Percentiles rank a stretch among this genome's conserved stretches.
phyloP scores from a whole-genome alignment of 306 rosid genomes.

The Castanea crenata region DNA sequence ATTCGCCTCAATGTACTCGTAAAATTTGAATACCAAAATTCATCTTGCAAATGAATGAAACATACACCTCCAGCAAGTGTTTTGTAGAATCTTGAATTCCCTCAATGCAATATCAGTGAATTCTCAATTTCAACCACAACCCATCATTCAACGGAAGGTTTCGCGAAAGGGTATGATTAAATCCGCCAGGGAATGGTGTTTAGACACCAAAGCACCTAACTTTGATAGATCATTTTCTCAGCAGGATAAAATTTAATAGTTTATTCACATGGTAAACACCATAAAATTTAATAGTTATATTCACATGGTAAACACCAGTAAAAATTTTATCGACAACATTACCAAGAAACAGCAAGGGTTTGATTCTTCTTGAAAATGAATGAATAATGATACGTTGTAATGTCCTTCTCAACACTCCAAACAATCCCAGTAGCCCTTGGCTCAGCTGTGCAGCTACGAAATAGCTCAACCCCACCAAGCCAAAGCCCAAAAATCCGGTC shows the following conservation, averaged over 20 bases:
- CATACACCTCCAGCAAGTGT: constrained; percentile 74
- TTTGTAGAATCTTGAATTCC: constrained; percentile 62
- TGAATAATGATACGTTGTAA: constrained; percentile 60
- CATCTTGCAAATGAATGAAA: constrained; percentile 90
- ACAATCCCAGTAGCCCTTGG: constrained; percentile 68
- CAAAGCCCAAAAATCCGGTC: constrained; percentile 89
- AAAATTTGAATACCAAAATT: constrained; percentile 69
- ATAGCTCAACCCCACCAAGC: constrained; percentile 86
- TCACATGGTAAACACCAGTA: constrained; percentile 82
- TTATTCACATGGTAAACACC: background rate
- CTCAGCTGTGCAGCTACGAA: constrained; percentile 87
- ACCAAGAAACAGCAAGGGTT: constrained; percentile 71
- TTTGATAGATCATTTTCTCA: constrained; percentile 17
- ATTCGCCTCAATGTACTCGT: constrained; percentile 60
- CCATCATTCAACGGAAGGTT: constrained; percentile 66
- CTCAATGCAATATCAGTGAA: constrained; percentile 47
- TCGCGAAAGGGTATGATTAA: constrained; percentile 71
- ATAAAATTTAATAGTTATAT: constrained; percentile 56
- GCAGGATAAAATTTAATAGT: constrained; percentile 5
- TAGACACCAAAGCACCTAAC: constrained; percentile 22
- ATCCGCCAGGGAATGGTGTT: constrained; percentile 56
- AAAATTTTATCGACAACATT: constrained; percentile 56
- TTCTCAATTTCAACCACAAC: constrained; percentile 67
- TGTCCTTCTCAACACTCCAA: constrained; percentile 80
- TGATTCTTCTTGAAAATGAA: constrained; percentile 46